phyloP scores from a whole-genome alignment of 2,329 filamentous ascomycete species.

The Fusarium albidum region DNA sequence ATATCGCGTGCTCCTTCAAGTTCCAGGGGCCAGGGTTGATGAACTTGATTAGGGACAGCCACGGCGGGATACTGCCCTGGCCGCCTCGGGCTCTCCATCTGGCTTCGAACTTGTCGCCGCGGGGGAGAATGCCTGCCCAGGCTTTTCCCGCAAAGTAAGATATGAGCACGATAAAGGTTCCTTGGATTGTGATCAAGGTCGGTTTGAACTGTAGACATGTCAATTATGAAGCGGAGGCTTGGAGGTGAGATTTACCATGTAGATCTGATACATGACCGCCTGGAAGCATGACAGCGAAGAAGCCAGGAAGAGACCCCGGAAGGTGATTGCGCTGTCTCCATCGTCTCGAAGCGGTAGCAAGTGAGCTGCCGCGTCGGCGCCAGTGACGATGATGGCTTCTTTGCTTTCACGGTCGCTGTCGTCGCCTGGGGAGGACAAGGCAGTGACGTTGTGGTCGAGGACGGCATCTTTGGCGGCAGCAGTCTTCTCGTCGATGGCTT shows the following conservation, averaged over 20 bases:
- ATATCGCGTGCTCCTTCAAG: slow-evolving; percentile 65
- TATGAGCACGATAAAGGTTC: slow-evolving; percentile 65
- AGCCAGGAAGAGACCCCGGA: slow-evolving; percentile 60
- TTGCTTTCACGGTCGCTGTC: slow-evolving; percentile 48
- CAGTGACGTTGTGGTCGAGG: slow-evolving; percentile 1
- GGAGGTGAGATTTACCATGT: no score
- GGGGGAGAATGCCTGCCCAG: slow-evolving; percentile 51
- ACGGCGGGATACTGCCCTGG: slow-evolving; percentile 51
- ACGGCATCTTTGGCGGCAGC: slow-evolving; percentile 3
- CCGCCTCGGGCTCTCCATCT: slow-evolving; percentile 54
- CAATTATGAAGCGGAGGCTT: no score
- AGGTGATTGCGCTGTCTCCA: slow-evolving; percentile 58
- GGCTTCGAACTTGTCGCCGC: slow-evolving; percentile 58
- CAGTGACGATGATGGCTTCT: slow-evolving; percentile 59
- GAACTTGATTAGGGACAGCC: slow-evolving; percentile 52
- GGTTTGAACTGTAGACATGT: slow-evolving; percentile 57
- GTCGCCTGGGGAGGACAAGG: slow-evolving; percentile 19
- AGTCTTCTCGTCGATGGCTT: slow-evolving; percentile 25
- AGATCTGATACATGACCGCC: slow-evolving; percentile 64
- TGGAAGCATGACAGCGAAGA: slow-evolving; percentile 60
- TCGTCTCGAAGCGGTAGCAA: slow-evolving; percentile 63
- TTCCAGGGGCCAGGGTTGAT: slow-evolving; percentile 61
- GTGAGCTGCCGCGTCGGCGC: slow-evolving; percentile 57
- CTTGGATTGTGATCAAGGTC: slow-evolving; percentile 55
- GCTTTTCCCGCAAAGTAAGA: slow-evolving; percentile 62